Evolutionary conservation across 2,329 filamentous ascomycete genomes (phyloP).

Genomic region (Pseudogymnoascus sp.): DNA sequence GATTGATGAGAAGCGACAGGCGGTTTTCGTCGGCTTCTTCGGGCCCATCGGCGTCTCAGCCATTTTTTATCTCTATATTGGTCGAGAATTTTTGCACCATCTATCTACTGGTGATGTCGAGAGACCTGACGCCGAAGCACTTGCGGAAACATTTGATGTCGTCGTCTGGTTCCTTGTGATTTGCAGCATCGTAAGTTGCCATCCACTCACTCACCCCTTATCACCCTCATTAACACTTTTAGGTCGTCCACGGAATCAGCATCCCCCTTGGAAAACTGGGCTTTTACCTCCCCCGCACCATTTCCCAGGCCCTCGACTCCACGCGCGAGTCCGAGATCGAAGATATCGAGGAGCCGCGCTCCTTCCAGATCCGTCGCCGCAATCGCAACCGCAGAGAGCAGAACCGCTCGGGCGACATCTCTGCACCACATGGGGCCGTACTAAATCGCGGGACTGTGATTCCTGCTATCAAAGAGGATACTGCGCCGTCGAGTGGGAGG

Average conservation of each 20-base stretch:
- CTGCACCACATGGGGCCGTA: not conserved
- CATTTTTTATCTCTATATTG: slow-evolving; percentile 81
- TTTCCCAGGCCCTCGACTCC: slow-evolving; percentile 45
- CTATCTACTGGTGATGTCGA: slow-evolving; percentile 49
- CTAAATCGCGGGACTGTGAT: slow-evolving; percentile 1
- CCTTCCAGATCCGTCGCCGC: not conserved
- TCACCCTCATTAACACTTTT: not conserved
- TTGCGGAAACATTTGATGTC: slow-evolving; percentile 59
- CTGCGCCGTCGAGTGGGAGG: not conserved
- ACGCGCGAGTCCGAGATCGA: slow-evolving; percentile 22
- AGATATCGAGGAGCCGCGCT: slow-evolving; percentile 2
- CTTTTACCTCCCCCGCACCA: slow-evolving; percentile 51
- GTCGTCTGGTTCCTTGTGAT: slow-evolving; percentile 82
- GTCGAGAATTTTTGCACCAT: slow-evolving; percentile 64
- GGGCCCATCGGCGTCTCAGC: slow-evolving; percentile 87
- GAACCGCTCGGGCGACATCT: not conserved
- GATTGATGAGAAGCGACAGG: slow-evolving; percentile 65
- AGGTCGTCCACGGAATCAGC: slow-evolving; percentile 73
- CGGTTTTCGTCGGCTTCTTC: slow-evolving; percentile 84
- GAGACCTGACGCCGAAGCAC: slow-evolving; percentile 54
- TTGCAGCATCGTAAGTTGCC: slow-evolving; percentile 63
- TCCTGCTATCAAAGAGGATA: not conserved
- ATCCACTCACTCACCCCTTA: not conserved
- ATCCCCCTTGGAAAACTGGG: slow-evolving; percentile 65
- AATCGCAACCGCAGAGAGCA: not conserved